Evolutionary conservation across 768 basidiomycete species (phyloP).

Genomic region (Serendipita sp.): DNA sequence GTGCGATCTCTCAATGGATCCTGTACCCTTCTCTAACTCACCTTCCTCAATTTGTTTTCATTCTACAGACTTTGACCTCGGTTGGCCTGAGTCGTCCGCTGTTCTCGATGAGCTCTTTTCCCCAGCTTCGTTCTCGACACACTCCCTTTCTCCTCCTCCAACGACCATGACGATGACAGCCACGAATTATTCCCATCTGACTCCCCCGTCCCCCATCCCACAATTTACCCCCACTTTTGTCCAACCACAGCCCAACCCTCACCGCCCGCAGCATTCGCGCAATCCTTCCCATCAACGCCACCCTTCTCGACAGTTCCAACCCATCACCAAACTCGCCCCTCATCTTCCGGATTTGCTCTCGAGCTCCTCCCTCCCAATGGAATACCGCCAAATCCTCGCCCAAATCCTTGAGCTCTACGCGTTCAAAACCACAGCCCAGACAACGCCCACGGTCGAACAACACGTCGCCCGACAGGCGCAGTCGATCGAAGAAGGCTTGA

Average conservation of each 20-base stretch:
- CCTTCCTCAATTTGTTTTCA: background rate
- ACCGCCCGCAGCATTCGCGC: background rate
- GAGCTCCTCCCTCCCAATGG: background rate
- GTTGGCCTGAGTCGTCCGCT: background rate
- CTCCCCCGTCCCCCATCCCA: background rate
- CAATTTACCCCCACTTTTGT: background rate
- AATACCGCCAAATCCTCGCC: background rate
- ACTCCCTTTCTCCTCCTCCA: background rate
- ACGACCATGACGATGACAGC: background rate
- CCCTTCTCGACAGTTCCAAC: background rate
- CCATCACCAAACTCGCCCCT: background rate
- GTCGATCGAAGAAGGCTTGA: background rate
- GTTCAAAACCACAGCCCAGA: background rate
- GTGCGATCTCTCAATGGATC: background rate
- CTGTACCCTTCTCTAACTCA: background rate
- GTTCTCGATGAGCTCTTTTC: background rate
- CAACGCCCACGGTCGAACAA: background rate
- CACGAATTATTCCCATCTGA: background rate
- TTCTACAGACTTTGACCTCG: background rate
- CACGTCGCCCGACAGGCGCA: background rate
- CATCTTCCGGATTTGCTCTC: background rate
- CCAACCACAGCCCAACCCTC: too few species aligned
- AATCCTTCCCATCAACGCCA: background rate
- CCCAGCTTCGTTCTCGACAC: background rate
- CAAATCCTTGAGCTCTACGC: background rate